Evolutionary conservation across 1,139 yeast genomes (phyloP).

Genomic region (Starmera stellimalicola): DNA sequence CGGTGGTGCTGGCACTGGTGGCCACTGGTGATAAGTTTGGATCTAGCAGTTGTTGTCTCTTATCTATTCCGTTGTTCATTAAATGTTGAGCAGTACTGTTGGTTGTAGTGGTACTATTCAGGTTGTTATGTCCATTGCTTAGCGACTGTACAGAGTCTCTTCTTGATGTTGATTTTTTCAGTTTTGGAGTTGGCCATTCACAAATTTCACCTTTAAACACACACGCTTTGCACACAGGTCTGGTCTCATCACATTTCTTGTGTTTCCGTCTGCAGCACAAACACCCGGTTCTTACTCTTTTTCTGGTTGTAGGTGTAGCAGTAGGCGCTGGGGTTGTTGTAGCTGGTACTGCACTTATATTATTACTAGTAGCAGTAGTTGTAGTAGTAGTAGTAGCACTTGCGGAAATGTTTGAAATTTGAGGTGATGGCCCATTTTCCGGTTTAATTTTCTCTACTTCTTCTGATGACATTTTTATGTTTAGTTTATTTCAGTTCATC

Average conservation of each 20-base stretch:
- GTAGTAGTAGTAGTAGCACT: neutral
- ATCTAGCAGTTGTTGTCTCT: too few species aligned
- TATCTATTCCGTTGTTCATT: too few species aligned
- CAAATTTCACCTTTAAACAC: constrained; percentile 32
- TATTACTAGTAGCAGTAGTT: too few species aligned
- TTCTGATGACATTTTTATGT: too few species aligned
- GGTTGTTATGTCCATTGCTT: neutral
- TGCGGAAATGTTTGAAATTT: too few species aligned
- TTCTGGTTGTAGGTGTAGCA: constrained; percentile 4
- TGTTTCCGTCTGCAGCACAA: constrained; percentile 19
- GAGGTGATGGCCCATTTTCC: too few species aligned
- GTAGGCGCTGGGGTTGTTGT: neutral
- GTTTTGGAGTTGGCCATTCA: constrained; percentile 33
- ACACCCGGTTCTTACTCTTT: constrained; percentile 20
- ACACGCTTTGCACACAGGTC: constrained; percentile 29
- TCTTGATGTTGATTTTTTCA: constrained; percentile 6
- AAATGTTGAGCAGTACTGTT: neutral
- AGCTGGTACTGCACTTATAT: too few species aligned
- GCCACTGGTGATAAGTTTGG: too few species aligned
- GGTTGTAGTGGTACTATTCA: neutral
- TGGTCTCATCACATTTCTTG: constrained; percentile 20
- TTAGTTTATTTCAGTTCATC: too few species aligned
- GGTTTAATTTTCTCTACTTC: too few species aligned
- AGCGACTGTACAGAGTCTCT: neutral
- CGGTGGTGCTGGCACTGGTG: neutral